Evolutionary conservation across 139 green algal species (phyloP), one percentile per base, ranked within the genome.

Genomic region (Closterium sp.): DNA sequence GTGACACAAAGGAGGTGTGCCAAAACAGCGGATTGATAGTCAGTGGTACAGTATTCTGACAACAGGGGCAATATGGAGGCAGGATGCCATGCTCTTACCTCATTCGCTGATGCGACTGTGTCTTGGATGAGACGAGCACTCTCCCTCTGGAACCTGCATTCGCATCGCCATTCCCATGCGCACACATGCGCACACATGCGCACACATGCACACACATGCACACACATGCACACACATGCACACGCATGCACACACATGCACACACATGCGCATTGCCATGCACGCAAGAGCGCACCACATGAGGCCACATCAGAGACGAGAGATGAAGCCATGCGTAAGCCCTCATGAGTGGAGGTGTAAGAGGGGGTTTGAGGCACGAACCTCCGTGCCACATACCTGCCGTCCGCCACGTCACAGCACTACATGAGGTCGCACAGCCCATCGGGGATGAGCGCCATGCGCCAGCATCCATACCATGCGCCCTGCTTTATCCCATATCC

Each of bases 71-170:
- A n/a, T n/a, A n/a, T n/a, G n/a, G n/a, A n/a, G n/a, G n/a, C n/a
- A n/a, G n/a, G 4, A 76, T 28, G 55, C 12, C 55, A 28, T 4
- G 83, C n/a, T 4, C 28, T 30, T n/a, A 93, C 91, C 91, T 88
- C 86, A 34, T 93, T 93, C 64, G 93, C 93, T n/a, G 95, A 90
- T 7, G 96, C 96, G 69, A 97, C 92, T 2, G 95, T 91, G 87
- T 97, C 96, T 87, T 97, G 96, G 88, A 96, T 95, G 7, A 96
- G 87, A 33, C 84, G 91, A 3, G 93, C 92, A 19, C 16, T 23
- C 84, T 34, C 32, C 66, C 90, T 87, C 33, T 91, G 55, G 35
- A 84, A 93, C 31, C 91, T 91, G 86, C 32, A 36, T 30, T 28
- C 83, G 31, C 83, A 86, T 3, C 5, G 6, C 69, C 83, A 86